Evolutionary conservation across 2,329 filamentous ascomycete genomes (phyloP).

Genomic region (Colletotrichum siamense): DNA sequence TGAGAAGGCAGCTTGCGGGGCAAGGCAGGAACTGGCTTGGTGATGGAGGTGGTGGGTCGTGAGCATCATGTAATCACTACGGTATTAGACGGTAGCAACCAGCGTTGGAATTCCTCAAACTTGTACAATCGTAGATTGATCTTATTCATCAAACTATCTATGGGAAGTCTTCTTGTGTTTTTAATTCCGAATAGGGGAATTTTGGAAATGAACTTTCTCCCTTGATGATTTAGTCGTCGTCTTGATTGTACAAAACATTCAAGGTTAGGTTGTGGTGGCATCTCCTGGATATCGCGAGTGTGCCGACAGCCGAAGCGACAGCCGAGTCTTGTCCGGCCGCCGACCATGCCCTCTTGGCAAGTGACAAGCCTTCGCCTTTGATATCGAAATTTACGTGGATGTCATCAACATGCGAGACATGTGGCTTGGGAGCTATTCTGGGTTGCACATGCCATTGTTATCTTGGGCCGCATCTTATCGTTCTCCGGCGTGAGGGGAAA

Average conservation of each 20-base stretch:
- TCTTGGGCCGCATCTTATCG: constrained; percentile 4
- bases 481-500: constrained; percentile 3
- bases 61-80: not conserved
- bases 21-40: constrained; percentile 24
- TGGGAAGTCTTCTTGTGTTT: not conserved
- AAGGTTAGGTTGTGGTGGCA: not conserved
- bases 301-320: not conserved
- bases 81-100: not conserved
- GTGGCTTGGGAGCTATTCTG: not conserved
- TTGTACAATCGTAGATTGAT: not conserved
- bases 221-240: not conserved
- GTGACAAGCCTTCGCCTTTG: not conserved
- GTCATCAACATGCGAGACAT: not conserved
- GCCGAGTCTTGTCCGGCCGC: not conserved
- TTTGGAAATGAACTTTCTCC: not conserved
- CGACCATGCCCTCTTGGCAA: not conserved
- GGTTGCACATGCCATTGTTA: not conserved
- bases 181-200: not conserved
- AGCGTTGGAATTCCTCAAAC: not conserved
- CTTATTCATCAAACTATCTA: not conserved
- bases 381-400: not conserved
- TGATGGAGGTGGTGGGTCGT: not conserved
- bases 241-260: not conserved
- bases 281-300: not conserved
- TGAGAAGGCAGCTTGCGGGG: constrained; percentile 19